These are phyloP conservation scores for Syzygium oleosum DNA, from an alignment of 345 rosid species.

Conservation along the genomic window DNA sequence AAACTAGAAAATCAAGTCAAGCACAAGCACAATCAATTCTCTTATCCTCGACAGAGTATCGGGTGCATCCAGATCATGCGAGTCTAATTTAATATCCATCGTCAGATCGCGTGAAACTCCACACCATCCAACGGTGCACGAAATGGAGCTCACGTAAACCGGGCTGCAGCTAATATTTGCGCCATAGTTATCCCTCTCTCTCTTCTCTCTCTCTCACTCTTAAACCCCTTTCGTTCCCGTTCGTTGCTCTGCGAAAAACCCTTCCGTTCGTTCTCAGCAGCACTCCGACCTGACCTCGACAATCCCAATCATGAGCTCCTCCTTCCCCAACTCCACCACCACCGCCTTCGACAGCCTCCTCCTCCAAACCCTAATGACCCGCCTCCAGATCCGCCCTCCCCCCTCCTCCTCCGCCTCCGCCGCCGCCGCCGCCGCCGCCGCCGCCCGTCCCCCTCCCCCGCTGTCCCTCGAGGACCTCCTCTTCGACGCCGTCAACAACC, in stretches of 20 bases:
- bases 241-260: too few species aligned
- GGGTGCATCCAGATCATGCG: neutral
- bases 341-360: conserved; percentile 61
- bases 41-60: neutral
- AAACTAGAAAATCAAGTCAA: neutral
- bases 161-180: neutral
- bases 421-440: conserved; percentile 10
- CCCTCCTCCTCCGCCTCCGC: too few species aligned
- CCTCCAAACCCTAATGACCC: conserved; percentile 72
- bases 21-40: neutral
- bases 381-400: conserved; percentile 74
- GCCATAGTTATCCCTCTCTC: neutral
- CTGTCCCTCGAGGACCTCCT: conserved; percentile 79
- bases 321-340: conserved; percentile 44
- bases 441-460: conserved; percentile 33
- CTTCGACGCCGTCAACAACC: conserved; percentile 37
- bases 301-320: neutral
- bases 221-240: neutral
- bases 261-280: neutral
- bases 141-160: neutral
- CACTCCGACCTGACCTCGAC: neutral
- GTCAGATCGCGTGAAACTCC: neutral
- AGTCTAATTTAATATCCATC: neutral
- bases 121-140: neutral
- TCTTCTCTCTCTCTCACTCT: neutral